phyloP scores from a whole-genome alignment of 441 rosid species.

The Macaranga tanarius region DNA sequence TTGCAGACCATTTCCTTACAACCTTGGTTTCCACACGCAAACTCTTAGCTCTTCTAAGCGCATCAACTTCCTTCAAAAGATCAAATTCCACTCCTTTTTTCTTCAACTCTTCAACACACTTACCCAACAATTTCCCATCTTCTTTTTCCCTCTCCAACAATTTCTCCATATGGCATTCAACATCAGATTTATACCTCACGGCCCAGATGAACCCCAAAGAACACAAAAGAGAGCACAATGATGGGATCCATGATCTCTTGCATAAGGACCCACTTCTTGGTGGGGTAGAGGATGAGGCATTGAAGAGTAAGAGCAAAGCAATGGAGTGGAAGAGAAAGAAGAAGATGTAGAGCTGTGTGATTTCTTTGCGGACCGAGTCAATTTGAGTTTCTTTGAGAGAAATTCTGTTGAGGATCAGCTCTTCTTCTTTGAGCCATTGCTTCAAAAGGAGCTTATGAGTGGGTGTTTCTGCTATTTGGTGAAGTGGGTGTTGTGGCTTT shows the following conservation, averaged over 20 bases:
- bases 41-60: slow-evolving; percentile 86
- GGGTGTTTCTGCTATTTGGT: no score
- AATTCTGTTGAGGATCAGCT: slow-evolving; percentile 66
- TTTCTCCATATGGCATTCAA: slow-evolving; percentile 74
- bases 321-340: slow-evolving; percentile 91
- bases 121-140: slow-evolving; percentile 70
- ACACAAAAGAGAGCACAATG: slow-evolving; percentile 56
- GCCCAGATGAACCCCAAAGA: slow-evolving; percentile 85
- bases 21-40: slow-evolving; percentile 61
- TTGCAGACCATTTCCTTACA: slow-evolving; percentile 79
- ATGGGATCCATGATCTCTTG: slow-evolving; percentile 76
- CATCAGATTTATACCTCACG: slow-evolving; percentile 75
- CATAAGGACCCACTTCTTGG: slow-evolving; percentile 29
- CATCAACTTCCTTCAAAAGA: slow-evolving; percentile 89
- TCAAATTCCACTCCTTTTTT: slow-evolving; percentile 86
- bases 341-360: slow-evolving; percentile 70
- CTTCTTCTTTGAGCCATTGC: slow-evolving; percentile 94
- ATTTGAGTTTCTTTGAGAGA: slow-evolving; percentile 78
- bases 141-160: slow-evolving; percentile 81
- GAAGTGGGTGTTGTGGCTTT: no score
- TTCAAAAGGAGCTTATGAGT: no score
- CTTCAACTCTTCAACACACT: slow-evolving; percentile 92
- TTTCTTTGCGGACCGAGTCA: slow-evolving; percentile 55
- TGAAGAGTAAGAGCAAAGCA: slow-evolving; percentile 71
- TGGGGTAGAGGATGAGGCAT: slow-evolving; percentile 37